Base-by-base conservation (phyloP, 148 eudicot genomes). In the Fagopyrum esculentum region DNA sequence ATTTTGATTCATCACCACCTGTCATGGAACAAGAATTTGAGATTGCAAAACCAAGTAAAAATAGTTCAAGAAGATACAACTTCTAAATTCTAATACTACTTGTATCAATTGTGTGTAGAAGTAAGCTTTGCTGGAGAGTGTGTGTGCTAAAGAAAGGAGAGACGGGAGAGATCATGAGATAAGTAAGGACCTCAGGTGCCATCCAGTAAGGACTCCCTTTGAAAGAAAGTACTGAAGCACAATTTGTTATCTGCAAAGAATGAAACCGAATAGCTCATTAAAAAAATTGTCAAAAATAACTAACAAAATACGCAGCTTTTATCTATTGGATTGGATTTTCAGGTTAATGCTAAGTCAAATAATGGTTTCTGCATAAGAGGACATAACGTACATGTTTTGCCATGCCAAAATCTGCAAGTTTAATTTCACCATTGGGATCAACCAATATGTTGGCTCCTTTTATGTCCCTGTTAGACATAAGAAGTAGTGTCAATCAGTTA, bases 371-470 rank as follows among this genome's bases (percentile, higher is more conserved):
- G 29, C 63, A 57, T 6, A 6, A 57, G 45, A 80, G 69, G 74
- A 74, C n/a, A 40, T 73, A 29, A 78, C 86, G 40, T 92, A 92
- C 98, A 89, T 92, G 98, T 87, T 95, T 95, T 55, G 96, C 98
- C 98, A 95, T 95, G 87, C 98, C 97, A 84, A 95, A 92, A 80
- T 95, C 98, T 22, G 98, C 98, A 74, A 95, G 96, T 87, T 95
- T 92, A 78, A 95, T 86, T 82, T 85, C 97, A 15, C 98, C 97
- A 80, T 77, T 89, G 44, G 98, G 93, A 77, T 89, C 97, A 22
- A 95, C 97, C 73, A 95, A 85, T 82, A 95, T 95, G 84, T 95
- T 95, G 74, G 98, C 98, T 80, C 98, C 98, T 87, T 92, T 95
- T 64, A 95, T 90, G 86, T 95, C 98, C 85, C 98, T 95, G 87